A percentile compares a stretch with the other conserved stretches of the same genome.
phyloP scores from a whole-genome alignment of 1,139 yeast species.

The Lodderomyces oxycetoniae region DNA sequence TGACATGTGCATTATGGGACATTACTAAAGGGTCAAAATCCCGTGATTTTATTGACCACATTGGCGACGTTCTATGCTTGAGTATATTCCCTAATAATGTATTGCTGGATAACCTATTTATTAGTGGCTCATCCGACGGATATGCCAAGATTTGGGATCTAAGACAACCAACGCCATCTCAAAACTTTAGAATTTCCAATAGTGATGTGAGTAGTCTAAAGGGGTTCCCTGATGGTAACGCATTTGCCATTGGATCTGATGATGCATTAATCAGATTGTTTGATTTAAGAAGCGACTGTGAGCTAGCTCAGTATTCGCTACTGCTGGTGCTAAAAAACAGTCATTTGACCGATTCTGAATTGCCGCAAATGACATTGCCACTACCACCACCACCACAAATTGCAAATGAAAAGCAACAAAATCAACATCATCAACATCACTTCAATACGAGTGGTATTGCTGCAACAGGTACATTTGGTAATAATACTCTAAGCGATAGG shows the following conservation, averaged over 20 bases:
- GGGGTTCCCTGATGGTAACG: slow-evolving; percentile 66
- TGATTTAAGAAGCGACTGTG: slow-evolving; percentile 77
- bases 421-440: slow-evolving; percentile 2
- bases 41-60: slow-evolving; percentile 64
- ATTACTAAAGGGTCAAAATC: slow-evolving; percentile 52
- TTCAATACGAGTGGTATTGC: neutral
- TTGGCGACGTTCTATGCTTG: slow-evolving; percentile 73
- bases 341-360: neutral
- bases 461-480: slow-evolving; percentile 3
- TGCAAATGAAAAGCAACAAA: slow-evolving; percentile 1
- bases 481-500: slow-evolving; percentile 2
- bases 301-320: slow-evolving; percentile 51
- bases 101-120: slow-evolving; percentile 36
- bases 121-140: slow-evolving; percentile 76
- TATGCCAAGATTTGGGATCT: slow-evolving; percentile 69
- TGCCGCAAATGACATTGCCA: slow-evolving; percentile 5
- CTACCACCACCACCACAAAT: slow-evolving; percentile 1
- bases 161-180: slow-evolving; percentile 50
- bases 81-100: slow-evolving; percentile 25
- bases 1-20: slow-evolving; percentile 82
- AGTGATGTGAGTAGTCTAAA: slow-evolving; percentile 65
- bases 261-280: slow-evolving; percentile 70
- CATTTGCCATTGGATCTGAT: slow-evolving; percentile 71
- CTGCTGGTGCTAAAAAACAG: slow-evolving; percentile 8
- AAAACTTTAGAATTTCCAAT: slow-evolving; percentile 56